Conservation (phyloP, 116 monocot genomes). For the Trichopus zeylanicus region DNA sequence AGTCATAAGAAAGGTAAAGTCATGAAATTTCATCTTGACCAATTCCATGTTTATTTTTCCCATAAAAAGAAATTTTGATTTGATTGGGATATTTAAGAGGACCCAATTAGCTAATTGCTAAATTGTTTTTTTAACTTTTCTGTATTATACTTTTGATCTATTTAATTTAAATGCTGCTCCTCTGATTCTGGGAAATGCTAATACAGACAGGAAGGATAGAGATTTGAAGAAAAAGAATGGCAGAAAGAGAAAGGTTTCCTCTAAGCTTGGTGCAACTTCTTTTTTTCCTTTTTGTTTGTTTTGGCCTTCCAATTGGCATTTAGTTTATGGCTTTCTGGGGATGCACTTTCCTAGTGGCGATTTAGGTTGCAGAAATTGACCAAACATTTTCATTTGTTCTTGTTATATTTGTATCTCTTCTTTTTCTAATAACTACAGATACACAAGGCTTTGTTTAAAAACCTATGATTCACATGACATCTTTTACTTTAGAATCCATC, state of each 20-base stretch:
- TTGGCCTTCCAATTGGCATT: background rate
- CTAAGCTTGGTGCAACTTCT: background rate
- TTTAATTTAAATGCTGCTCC: slow-evolving; percentile 2
- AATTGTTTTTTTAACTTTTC: background rate
- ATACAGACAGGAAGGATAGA: slow-evolving; percentile 74
- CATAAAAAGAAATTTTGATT: background rate
- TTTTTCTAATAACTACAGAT: too few species aligned
- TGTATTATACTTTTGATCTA: background rate
- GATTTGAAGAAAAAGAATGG: slow-evolving; percentile 64
- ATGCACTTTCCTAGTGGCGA: too few species aligned
- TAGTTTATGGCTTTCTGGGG: background rate
- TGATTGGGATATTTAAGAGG: background rate
- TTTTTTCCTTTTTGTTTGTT: background rate
- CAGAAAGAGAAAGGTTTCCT: slow-evolving; percentile 64
- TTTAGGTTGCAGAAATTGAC: too few species aligned
- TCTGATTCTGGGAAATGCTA: slow-evolving; percentile 4
- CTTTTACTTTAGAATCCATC: too few species aligned
- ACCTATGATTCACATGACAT: too few species aligned
- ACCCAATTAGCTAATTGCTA: too few species aligned
- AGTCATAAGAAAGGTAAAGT: slow-evolving; percentile 68
- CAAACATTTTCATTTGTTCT: too few species aligned
- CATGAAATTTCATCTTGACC: background rate
- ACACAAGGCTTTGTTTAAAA: too few species aligned
- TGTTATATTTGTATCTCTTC: too few species aligned
- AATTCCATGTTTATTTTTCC: background rate